phyloP scores from a whole-genome alignment of 768 basidiomycete species.

The Tricholoma sp. region DNA sequence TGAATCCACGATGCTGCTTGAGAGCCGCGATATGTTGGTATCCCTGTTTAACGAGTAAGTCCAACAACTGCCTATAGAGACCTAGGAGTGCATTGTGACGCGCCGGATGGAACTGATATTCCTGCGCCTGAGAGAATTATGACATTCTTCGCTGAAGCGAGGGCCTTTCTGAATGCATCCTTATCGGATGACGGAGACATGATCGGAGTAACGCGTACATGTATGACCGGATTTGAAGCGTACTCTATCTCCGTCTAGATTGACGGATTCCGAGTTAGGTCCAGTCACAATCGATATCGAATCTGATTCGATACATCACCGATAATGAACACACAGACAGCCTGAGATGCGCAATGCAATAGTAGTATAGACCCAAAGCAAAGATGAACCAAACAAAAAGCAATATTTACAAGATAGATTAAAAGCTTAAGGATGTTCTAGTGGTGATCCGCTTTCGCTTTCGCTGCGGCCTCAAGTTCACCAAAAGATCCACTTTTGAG shows the following conservation, averaged over 20 bases:
- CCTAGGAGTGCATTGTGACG: not conserved
- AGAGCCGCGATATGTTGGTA: constrained; percentile 10
- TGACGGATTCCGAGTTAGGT: too few relatives aligned
- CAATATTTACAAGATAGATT: not conserved
- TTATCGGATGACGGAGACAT: constrained; percentile 18
- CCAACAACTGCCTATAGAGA: too few relatives aligned
- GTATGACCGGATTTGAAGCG: too few relatives aligned
- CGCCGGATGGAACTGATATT: constrained; percentile 61
- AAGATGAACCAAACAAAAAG: not conserved
- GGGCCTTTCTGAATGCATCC: constrained; percentile 13
- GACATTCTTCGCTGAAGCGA: constrained; percentile 27
- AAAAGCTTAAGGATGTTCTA: not conserved
- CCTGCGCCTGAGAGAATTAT: constrained; percentile 51
- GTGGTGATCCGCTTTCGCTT: constrained; percentile 10
- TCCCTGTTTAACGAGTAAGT: constrained; percentile 1
- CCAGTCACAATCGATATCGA: too few relatives aligned
- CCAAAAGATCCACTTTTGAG: constrained; percentile 21
- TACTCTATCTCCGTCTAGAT: too few relatives aligned
- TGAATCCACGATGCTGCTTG: not conserved
- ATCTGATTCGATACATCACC: too few relatives aligned
- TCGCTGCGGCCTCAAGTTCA: constrained; percentile 20
- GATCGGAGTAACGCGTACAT: too few relatives aligned
- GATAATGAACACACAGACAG: too few relatives aligned
- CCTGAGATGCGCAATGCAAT: not conserved
- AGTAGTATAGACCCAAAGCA: not conserved